These are phyloP conservation scores for Saccharomycopsis sp. DNA, from an alignment of 805 yeast species.

Conservation along the genomic window DNA sequence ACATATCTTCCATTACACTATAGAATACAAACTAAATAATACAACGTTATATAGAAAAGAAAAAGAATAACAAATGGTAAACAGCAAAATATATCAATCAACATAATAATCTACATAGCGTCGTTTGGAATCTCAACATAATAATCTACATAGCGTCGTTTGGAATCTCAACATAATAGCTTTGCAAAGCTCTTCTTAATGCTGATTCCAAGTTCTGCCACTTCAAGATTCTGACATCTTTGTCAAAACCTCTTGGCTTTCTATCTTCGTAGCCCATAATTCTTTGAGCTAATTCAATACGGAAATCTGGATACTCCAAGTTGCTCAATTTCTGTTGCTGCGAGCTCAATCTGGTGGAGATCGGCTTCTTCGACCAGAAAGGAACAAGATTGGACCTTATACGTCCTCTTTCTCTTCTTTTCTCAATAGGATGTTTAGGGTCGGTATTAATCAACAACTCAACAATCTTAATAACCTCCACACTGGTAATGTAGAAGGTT, in stretches of 20 bases:
- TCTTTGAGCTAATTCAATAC: constrained; percentile 53
- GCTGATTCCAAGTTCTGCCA: constrained; percentile 60
- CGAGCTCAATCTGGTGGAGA: constrained; percentile 33
- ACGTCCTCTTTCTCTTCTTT: constrained; percentile 60
- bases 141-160: constrained; percentile 13
- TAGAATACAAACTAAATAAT: not conserved
- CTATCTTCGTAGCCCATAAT: constrained; percentile 57
- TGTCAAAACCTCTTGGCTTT: constrained; percentile 64
- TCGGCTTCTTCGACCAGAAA: constrained; percentile 58
- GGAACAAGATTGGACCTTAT: constrained; percentile 61
- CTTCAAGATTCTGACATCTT: constrained; percentile 54
- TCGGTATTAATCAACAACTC: constrained; percentile 52
- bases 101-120: constrained; percentile 1
- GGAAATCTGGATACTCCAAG: constrained; percentile 29
- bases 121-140: constrained; percentile 36
- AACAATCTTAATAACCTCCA: constrained; percentile 60
- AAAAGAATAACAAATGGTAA: no score
- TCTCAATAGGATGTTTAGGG: constrained; percentile 39
- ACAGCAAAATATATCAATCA: not conserved
- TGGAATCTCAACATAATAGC: constrained; percentile 58
- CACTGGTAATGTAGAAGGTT: constrained; percentile 49
- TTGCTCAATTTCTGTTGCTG: constrained; percentile 6
- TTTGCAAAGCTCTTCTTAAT: constrained; percentile 54
- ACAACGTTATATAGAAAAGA: not conserved
- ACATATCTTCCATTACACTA: no score